These are phyloP conservation scores for Beauveria bassiana DNA, from an alignment of 2,329 filamentous ascomycete species.

Conservation along the genomic window DNA sequence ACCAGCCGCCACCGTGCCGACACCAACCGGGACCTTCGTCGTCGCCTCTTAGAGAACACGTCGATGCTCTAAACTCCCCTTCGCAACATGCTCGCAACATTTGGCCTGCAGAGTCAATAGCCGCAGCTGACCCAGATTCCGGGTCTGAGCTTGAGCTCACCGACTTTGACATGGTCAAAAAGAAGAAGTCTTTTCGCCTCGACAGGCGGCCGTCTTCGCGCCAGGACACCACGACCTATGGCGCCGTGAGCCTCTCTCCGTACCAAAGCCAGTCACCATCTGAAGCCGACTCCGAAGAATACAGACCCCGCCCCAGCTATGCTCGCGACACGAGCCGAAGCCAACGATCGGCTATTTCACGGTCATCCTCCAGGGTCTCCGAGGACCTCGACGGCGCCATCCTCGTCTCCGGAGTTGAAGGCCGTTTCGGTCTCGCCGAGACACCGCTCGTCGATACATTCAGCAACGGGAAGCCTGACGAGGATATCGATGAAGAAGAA, in stretches of 20 bases:
- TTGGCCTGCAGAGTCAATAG: conserved; percentile 9
- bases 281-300: conserved; percentile 25
- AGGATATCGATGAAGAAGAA: conserved; percentile 29
- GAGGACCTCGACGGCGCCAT: conserved; percentile 44
- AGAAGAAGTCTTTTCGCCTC: conserved; percentile 30
- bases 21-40: background rate
- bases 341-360: conserved; percentile 24
- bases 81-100: conserved; percentile 11
- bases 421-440: conserved; percentile 45
- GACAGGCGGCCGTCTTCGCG: conserved; percentile 19
- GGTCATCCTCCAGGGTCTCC: conserved; percentile 31
- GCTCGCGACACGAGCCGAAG: conserved; percentile 27
- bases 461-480: conserved; percentile 34
- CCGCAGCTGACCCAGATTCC: conserved; percentile 3
- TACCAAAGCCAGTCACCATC: conserved; percentile 29
- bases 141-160: conserved; percentile 11
- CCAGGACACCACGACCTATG: conserved; percentile 27
- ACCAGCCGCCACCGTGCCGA: background rate
- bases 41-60: background rate
- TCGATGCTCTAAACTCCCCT: background rate
- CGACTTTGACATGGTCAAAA: conserved; percentile 24
- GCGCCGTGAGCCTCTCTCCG: conserved; percentile 29
- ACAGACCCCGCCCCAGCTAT: conserved; percentile 25
- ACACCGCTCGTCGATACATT: conserved; percentile 38
- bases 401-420: conserved; percentile 45